Evolutionary conservation across 371 early-diverging fungal genomes (phyloP).

Genomic region (Blakeslea trispora): DNA sequence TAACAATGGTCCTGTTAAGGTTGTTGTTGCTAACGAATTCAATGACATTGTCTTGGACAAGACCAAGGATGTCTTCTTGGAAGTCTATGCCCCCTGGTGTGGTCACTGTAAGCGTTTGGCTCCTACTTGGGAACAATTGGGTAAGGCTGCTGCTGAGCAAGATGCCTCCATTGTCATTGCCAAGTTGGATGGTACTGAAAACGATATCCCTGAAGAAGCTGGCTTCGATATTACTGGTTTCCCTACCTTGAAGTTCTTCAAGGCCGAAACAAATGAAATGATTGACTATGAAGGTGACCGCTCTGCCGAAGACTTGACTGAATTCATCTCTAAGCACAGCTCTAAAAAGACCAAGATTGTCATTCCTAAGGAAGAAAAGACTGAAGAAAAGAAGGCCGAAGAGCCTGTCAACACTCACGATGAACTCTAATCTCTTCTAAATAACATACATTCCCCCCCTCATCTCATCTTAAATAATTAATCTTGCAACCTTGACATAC

Average conservation of each 20-base stretch:
- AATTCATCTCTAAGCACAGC: conserved; percentile 75
- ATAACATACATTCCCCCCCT: too few relatives aligned
- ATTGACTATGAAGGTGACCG: conserved; percentile 89
- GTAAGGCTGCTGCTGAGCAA: conserved; percentile 37
- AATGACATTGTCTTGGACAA: conserved; percentile 79
- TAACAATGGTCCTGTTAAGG: conserved; percentile 88
- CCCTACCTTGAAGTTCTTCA: conserved; percentile 94
- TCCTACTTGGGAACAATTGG: conserved; percentile 82
- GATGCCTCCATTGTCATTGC: conserved; percentile 74
- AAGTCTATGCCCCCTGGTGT: conserved; percentile 95
- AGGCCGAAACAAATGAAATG: conserved; percentile 79
- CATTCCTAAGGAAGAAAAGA: conserved; percentile 16
- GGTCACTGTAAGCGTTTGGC: conserved; percentile 91
- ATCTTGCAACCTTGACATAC: too few relatives aligned
- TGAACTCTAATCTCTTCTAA: conserved; percentile 77
- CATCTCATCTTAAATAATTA: too few relatives aligned
- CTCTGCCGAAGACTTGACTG: conserved; percentile 69
- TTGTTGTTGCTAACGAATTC: conserved; percentile 85
- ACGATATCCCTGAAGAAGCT: conserved; percentile 84
- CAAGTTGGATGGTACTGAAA: conserved; percentile 95
- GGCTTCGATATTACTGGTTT: conserved; percentile 85
- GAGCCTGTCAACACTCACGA: conserved; percentile 59
- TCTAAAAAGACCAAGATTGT: conserved; percentile 38
- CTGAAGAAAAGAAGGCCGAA: conserved; percentile 11
- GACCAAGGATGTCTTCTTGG: conserved; percentile 90